Conservation (phyloP, 805 yeast genomes). For the Ogataea methanolica region DNA sequence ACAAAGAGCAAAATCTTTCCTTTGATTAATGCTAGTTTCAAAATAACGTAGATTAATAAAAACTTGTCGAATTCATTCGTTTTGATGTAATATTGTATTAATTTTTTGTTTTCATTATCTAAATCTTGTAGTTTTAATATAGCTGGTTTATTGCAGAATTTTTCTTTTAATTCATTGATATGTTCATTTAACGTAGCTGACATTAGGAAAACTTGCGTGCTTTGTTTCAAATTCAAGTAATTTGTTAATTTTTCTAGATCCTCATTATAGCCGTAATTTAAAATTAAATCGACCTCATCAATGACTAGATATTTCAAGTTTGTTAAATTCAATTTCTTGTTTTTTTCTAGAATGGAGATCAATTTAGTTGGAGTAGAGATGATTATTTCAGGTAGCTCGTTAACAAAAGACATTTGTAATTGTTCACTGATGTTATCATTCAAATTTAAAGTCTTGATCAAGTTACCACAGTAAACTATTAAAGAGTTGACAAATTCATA, state of each 20-base stretch:
- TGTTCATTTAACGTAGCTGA: conserved; percentile 93
- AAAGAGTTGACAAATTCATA: conserved; percentile 63
- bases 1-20: conserved; percentile 92
- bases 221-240: conserved; percentile 65
- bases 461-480: conserved; percentile 64
- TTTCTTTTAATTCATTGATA: conserved; percentile 65
- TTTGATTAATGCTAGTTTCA: conserved; percentile 79
- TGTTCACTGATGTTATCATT: conserved; percentile 58
- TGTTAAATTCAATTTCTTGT: conserved; percentile 43
- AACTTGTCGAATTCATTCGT: conserved; percentile 90
- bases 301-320: conserved; percentile 69
- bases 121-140: conserved; percentile 73
- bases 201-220: conserved; percentile 87
- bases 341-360: conserved; percentile 46
- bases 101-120: conserved; percentile 47
- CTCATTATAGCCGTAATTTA: conserved; percentile 86
- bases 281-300: conserved; percentile 91
- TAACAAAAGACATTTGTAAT: conserved; percentile 64
- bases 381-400: conserved; percentile 73
- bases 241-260: conserved; percentile 67
- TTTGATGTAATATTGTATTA: conserved; percentile 82
- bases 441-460: conserved; percentile 61
- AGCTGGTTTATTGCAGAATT: conserved; percentile 82
- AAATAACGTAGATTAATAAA: conserved; percentile 82
- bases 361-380: conserved; percentile 86